phyloP scores from a whole-genome alignment of 1,139 yeast species.

The Debaryomyces robertsiae region DNA sequence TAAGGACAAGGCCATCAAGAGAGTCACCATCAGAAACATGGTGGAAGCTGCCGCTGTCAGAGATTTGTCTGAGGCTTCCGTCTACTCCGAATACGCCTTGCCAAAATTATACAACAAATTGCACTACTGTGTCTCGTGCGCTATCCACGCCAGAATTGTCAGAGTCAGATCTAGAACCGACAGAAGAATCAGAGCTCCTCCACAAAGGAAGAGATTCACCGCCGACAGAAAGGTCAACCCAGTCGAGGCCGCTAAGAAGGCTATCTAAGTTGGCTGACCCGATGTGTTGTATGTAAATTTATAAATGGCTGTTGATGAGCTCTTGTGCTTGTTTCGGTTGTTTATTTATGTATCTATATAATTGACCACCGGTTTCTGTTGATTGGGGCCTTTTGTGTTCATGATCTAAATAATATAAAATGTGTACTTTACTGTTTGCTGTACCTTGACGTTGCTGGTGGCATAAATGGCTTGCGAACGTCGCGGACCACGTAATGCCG shows the following conservation, averaged over 20 bases:
- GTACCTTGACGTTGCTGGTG: too few species aligned
- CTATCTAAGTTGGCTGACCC: slow-evolving; percentile 28
- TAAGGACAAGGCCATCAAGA: slow-evolving; percentile 99
- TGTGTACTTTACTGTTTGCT: slow-evolving; percentile 7
- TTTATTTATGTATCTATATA: slow-evolving; percentile 13
- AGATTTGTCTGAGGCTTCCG: slow-evolving; percentile 99
- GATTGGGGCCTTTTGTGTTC: slow-evolving; percentile 9
- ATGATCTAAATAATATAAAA: slow-evolving; percentile 11
- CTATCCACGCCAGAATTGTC: slow-evolving; percentile 99
- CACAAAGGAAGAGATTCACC: slow-evolving; percentile 98
- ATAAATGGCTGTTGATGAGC: slow-evolving; percentile 1
- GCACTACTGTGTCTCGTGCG: slow-evolving; percentile 99
- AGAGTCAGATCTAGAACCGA: slow-evolving; percentile 99
- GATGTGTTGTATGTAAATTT: slow-evolving; percentile 8
- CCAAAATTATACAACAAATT: slow-evolving; percentile 99
- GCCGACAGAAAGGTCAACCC: slow-evolving; percentile 96
- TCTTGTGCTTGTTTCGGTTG: slow-evolving; percentile 1
- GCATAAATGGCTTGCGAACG: too few species aligned
- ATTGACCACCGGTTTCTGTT: slow-evolving; percentile 9
- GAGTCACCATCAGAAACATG: slow-evolving; percentile 99
- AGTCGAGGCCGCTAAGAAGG: slow-evolving; percentile 97
- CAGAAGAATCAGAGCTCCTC: slow-evolving; percentile 99
- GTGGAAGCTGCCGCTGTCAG: slow-evolving; percentile 99
- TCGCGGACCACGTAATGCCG: too few species aligned
- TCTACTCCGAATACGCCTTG: slow-evolving; percentile 97